Conservation (phyloP, 257 asterid genomes). For the Cruciata laevipes region DNA sequence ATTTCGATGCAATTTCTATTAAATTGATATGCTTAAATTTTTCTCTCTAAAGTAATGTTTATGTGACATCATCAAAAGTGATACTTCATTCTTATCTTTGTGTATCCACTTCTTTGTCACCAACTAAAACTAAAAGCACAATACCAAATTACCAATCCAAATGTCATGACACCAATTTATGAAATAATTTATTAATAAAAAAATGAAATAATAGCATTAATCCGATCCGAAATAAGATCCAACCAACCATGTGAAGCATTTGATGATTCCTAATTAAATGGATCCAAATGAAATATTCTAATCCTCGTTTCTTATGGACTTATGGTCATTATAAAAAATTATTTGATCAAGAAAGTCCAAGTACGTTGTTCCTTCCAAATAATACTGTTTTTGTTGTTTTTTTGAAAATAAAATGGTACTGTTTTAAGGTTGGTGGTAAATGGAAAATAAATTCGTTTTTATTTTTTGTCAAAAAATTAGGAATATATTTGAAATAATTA, state of each 20-base stretch:
- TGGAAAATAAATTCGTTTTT: no score
- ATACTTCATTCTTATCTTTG: not conserved
- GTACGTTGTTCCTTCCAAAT: not conserved
- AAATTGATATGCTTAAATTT: no score
- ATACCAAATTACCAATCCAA: no score
- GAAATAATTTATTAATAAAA: no score
- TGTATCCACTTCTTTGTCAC: not conserved
- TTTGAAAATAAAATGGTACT: no score
- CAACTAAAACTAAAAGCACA: not conserved
- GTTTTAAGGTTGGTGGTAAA: no score
- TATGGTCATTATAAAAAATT: not conserved
- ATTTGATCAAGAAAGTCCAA: not conserved
- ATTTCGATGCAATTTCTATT: no score
- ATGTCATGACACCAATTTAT: not conserved
- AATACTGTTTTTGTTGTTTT: no score
- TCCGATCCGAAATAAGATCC: not conserved
- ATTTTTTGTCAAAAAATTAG: no score
- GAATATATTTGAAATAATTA: not conserved
- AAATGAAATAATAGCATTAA: not conserved
- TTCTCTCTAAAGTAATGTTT: no score
- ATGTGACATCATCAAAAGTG: not conserved
- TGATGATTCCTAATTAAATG: not conserved
- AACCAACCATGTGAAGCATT: slow-evolving; percentile 7
- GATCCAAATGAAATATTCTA: not conserved
- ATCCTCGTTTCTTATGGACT: not conserved